Percentiles rank a stretch among this genome's conserved stretches.
Conservation (phyloP, 805 yeast species). For the Ogataea chonburiensis region DNA sequence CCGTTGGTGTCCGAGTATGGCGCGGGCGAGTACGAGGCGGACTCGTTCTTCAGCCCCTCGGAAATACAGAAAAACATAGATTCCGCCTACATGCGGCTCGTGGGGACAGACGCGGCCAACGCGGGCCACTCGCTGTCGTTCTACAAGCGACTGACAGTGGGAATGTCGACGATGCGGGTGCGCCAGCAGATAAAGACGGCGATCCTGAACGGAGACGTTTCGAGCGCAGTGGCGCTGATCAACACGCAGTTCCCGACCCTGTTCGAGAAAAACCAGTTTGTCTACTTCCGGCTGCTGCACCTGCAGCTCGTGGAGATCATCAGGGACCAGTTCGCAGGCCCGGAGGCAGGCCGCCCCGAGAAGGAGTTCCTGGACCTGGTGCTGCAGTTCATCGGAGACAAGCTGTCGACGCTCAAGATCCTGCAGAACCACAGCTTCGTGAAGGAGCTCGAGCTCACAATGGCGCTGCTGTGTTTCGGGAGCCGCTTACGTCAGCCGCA, state of each 20-base stretch:
- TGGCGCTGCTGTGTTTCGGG: conserved; percentile 70
- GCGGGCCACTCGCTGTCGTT: conserved; percentile 16
- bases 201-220: conserved; percentile 60
- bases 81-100: conserved; percentile 12
- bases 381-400: conserved; percentile 58
- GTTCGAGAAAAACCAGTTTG: conserved; percentile 57
- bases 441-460: conserved; percentile 74
- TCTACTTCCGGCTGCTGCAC: conserved; percentile 72
- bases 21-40: conserved; percentile 12
- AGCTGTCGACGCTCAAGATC: conserved; percentile 35
- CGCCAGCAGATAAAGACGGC: conserved; percentile 53
- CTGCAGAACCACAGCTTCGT: conserved; percentile 51
- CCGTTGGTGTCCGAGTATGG: not conserved
- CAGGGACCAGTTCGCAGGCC: conserved; percentile 43
- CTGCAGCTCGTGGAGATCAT: conserved; percentile 81
- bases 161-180: conserved; percentile 49
- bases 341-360: conserved; percentile 33
- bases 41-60: conserved; percentile 11
- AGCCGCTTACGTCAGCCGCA: conserved; percentile 22
- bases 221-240: conserved; percentile 54
- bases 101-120: conserved; percentile 2
- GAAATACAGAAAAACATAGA: conserved; percentile 18
- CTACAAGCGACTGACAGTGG: conserved; percentile 30
- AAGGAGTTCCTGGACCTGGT: conserved; percentile 51
- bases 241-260: conserved; percentile 62